Conservation (phyloP, 495 filamentous ascomycete genomes). For the Xylaria longipes region DNA sequence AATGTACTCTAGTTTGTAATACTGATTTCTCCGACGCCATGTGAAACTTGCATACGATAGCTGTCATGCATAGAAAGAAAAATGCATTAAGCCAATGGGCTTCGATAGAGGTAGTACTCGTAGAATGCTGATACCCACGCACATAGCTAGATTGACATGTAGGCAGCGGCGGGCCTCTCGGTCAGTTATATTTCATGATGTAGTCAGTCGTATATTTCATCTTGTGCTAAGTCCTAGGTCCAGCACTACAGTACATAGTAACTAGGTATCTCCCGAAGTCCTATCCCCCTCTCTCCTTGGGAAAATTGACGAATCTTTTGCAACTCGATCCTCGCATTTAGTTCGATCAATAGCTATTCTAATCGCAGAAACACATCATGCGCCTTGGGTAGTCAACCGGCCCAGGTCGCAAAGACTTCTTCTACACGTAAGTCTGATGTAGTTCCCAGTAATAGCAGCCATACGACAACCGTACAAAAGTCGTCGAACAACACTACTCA, state of each 20-base stretch:
- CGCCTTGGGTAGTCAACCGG: neutral
- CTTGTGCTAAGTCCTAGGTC: neutral
- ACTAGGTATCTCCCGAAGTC: neutral
- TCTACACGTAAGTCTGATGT: neutral
- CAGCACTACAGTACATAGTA: too few species aligned
- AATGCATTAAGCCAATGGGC: neutral
- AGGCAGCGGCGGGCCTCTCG: neutral
- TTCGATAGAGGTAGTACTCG: neutral
- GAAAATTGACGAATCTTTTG: neutral
- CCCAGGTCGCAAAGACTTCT: neutral
- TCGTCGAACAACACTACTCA: neutral
- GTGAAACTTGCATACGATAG: neutral
- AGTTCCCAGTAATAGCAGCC: neutral
- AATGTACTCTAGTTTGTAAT: neutral
- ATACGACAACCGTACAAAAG: neutral
- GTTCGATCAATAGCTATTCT: neutral
- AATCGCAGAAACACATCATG: neutral
- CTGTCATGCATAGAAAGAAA: neutral
- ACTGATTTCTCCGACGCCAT: neutral
- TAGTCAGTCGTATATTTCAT: neutral
- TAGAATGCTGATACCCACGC: neutral
- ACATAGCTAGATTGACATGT: neutral
- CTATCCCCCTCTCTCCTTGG: neutral
- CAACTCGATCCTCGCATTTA: neutral
- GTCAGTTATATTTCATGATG: constrained; percentile 7